These are phyloP conservation scores for Phycomyces nitens DNA, from an alignment of 192 early-diverging fungal genomes.

Conservation along the genomic window DNA sequence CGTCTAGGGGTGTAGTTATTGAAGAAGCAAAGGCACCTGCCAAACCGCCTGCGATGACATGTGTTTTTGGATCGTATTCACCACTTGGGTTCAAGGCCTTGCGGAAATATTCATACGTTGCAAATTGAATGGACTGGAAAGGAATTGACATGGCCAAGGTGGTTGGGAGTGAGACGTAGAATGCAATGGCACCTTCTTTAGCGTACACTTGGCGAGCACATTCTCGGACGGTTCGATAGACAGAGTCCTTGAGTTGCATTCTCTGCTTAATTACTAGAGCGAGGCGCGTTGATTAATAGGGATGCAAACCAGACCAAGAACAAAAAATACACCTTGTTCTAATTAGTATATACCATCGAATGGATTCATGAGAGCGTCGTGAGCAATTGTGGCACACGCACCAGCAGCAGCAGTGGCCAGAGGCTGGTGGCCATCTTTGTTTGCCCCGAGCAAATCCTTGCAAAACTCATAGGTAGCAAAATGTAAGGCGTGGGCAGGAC, in stretches of 20 bases:
- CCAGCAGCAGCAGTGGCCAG: slow-evolving; percentile 76
- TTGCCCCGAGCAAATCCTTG: slow-evolving; percentile 71
- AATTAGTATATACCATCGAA: slow-evolving; percentile 73
- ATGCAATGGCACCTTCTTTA: slow-evolving; percentile 77
- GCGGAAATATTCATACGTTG: slow-evolving; percentile 86
- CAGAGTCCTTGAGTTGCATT: slow-evolving; percentile 83
- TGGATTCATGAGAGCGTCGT: slow-evolving; percentile 92
- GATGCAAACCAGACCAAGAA: not conserved
- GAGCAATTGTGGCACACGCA: slow-evolving; percentile 80
- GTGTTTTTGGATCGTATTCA: slow-evolving; percentile 80
- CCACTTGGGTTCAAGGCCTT: slow-evolving; percentile 78
- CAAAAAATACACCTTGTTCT: not conserved
- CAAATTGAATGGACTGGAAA: slow-evolving; percentile 92
- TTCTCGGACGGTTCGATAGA: slow-evolving; percentile 64
- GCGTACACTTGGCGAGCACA: slow-evolving; percentile 67
- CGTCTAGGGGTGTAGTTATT: slow-evolving; percentile 88
- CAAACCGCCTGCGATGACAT: slow-evolving; percentile 79
- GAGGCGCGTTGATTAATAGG: too few species aligned
- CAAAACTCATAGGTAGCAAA: slow-evolving; percentile 92
- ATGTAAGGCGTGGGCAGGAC: slow-evolving; percentile 92
- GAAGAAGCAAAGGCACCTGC: slow-evolving; percentile 87
- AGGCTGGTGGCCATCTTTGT: slow-evolving; percentile 51
- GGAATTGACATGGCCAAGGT: slow-evolving; percentile 93
- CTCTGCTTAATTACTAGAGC: slow-evolving; percentile 84
- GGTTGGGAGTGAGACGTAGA: slow-evolving; percentile 93